Evolutionary conservation across 2,329 filamentous ascomycete species (phyloP), one percentile per base, ranked within the genome.

Genomic region (Pseudogymnoascus sp.): DNA sequence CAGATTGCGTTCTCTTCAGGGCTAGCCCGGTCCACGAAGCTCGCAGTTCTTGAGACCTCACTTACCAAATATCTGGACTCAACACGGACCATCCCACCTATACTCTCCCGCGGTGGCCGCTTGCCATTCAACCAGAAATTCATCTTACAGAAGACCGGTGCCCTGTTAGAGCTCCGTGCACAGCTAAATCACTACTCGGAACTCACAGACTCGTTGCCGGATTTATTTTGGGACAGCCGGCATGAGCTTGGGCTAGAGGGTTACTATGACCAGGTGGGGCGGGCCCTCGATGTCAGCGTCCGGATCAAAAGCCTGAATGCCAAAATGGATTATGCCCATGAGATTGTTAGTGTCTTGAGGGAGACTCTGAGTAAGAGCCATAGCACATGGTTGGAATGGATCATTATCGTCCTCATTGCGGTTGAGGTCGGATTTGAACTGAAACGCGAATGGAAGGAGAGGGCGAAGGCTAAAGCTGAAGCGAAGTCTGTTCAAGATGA

Each of bases 1-100:
- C 97, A 97, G 74, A 93, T 97, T 66, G 95, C 95, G 46, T 97
- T 97, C 75, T 97, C 93, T 0, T 97, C 92, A 0, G 93, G 93
- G 1, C 83, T 99, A 9, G 93, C 95, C 4, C 84, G 95, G 62
- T 95, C 89, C 70, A 97, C 95, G 5, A 97, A 97, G 75, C 83
- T 99, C 11, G 93, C 92, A 38, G 91, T 96, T 2, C 83, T 99
- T 21, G 95, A 99, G 76, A 89, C 86, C 61, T 84, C 91, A 38
- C 81, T 97, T 15, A 87, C 85, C 42, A 84, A 86, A 61, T 97
- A 97, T 76, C 93, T 97, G 70, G 86, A 92, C 70, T 91, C 88
- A 61, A 97, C 93, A 0, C 86, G 90, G 65, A 81, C 84, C 61
- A 96, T 97, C 65, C 90, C 93, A 6, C 85, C 85, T 19, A 84